Base-by-base conservation (phyloP, 2,329 filamentous ascomycete genomes). In the Aspergillus sp. region DNA sequence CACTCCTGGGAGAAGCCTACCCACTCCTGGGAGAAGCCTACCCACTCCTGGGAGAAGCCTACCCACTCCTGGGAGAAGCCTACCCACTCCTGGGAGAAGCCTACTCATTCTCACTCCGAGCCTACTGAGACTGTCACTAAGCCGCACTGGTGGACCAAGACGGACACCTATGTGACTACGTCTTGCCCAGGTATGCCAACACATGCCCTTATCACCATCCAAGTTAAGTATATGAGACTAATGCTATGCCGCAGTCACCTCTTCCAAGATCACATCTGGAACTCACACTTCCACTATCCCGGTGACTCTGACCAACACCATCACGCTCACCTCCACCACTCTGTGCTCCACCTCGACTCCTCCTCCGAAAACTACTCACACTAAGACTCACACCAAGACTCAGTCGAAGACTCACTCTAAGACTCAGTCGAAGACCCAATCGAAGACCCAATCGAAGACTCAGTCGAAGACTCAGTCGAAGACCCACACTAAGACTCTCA, bases 111-210 rank as follows among this genome's bases (percentile, higher is more conserved):
- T 7, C 32, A 46, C 34, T 38, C 40, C 43, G 6, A 33, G 38
- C 19, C 46, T 9, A 35, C 43, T 38, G 8, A 41, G 27, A 38
- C 45, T 49, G 34, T 48, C 41, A 49, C 48, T 29, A 49, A 48
- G 49, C 51, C 56, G 30, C 36, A 47, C 44, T 47, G 47, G 35
- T 54, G 57, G 48, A 62, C 62, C 50, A 61, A 57, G 56, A 64
- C 59, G 19, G 57, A 58, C 46, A 67, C 64, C 28, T 55, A 50
- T 45, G 57, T 61, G 49, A 68, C 64, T 48, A 68, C 64, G 35
- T 53, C 52, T 43, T 61, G 57, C 56, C 63, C 65, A 49, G 58
- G 63, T 66, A 59, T 52, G 60, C 29, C 30, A 32, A 1, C 30
- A 5, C 8, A 32, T 5, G 5, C 8, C 30, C 30, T 32, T 32